phyloP scores from a whole-genome alignment of 1,284 basidiomycete species.

The Trichosporon asahii region DNA sequence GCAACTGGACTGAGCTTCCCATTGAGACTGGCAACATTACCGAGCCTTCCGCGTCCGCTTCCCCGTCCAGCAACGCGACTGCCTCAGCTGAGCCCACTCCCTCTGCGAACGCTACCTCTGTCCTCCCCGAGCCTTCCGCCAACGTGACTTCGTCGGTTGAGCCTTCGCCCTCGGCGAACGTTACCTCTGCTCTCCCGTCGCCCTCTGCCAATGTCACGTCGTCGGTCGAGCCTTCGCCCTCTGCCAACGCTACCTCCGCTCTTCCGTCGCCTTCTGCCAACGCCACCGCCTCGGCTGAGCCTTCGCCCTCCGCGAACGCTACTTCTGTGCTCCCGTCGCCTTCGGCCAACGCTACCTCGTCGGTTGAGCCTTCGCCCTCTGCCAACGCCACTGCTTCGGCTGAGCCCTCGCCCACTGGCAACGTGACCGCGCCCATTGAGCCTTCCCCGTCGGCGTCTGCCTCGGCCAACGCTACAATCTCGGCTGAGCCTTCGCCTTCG shows the following conservation, averaged over 20 bases:
- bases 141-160: constrained; percentile 6
- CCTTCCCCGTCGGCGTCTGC: neutral
- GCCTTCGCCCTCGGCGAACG: constrained; percentile 4
- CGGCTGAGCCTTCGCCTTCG: neutral
- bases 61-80: constrained; percentile 10
- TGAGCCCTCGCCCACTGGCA: constrained; percentile 9
- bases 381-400: neutral
- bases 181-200: constrained; percentile 6
- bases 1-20: constrained; percentile 11
- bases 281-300: constrained; percentile 5
- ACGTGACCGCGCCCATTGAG: neutral
- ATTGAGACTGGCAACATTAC: constrained; percentile 4
- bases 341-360: constrained; percentile 1
- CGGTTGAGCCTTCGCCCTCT: neutral
- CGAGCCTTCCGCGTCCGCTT: neutral
- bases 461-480: neutral
- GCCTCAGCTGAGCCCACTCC: constrained; percentile 12
- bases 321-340: neutral
- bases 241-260: constrained; percentile 18
- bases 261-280: neutral
- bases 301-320: constrained; percentile 8
- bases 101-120: constrained; percentile 8
- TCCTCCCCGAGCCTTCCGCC: neutral
- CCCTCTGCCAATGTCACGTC: constrained; percentile 5
- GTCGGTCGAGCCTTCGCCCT: constrained; percentile 10